phyloP scores from a whole-genome alignment of 257 asterid genomes.

The Solanum appendiculatum region DNA sequence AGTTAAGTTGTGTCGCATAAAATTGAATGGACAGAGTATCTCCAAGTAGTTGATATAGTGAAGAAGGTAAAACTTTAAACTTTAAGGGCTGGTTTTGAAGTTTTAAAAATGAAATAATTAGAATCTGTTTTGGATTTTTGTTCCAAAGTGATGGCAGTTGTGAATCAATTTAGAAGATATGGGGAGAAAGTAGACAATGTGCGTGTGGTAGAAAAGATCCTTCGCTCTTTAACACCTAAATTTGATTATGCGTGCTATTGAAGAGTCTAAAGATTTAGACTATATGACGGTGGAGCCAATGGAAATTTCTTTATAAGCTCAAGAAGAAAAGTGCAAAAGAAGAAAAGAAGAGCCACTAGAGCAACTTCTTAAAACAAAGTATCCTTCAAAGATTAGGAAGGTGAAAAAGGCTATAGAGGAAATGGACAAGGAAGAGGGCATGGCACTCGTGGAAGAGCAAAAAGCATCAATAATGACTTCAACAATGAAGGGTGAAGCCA shows the following conservation, averaged over 20 bases:
- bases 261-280: background rate
- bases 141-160: background rate
- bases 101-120: background rate
- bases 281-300: background rate
- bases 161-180: background rate
- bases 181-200: background rate
- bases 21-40: background rate
- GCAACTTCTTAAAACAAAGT: background rate
- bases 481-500: background rate
- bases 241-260: background rate
- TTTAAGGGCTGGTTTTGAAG: background rate
- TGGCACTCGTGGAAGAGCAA: background rate
- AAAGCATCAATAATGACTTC: background rate
- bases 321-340: background rate
- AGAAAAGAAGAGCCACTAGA: background rate
- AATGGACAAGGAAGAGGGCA: too few species aligned
- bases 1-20: background rate
- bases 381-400: background rate
- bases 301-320: background rate
- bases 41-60: background rate
- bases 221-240: background rate
- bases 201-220: background rate
- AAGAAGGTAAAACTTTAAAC: background rate
- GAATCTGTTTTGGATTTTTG: background rate
- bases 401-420: too few species aligned